Percentiles rank a stretch among this genome's conserved stretches.
These are phyloP conservation scores for Lentinula sp. DNA, from an alignment of 768 basidiomycete genomes.

Conservation along the genomic window DNA sequence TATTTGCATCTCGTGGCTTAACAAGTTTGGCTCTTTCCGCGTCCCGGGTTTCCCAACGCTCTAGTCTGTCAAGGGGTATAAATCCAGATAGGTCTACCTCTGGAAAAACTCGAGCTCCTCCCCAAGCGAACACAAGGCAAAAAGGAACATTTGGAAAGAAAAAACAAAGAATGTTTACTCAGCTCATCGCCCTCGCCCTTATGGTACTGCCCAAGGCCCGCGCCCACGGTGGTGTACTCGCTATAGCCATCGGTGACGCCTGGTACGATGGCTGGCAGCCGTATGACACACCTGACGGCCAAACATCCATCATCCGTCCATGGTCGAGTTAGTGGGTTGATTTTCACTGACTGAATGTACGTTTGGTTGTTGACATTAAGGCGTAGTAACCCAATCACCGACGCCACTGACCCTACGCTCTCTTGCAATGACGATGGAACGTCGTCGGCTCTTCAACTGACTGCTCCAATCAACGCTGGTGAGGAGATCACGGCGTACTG, in stretches of 20 bases:
- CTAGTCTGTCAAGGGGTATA: too few relatives aligned
- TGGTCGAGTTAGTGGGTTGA: constrained; percentile 35
- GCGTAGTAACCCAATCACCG: constrained; percentile 33
- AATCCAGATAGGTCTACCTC: background rate
- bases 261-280: constrained; percentile 36
- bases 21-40: too few relatives aligned
- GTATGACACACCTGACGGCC: constrained; percentile 37
- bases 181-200: constrained; percentile 16
- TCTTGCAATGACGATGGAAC: constrained; percentile 41
- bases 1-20: too few relatives aligned
- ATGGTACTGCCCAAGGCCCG: constrained; percentile 22
- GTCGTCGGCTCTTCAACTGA: constrained; percentile 32
- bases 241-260: constrained; percentile 30
- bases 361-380: background rate
- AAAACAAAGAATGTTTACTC: constrained; percentile 1
- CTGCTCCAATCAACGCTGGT: constrained; percentile 35
- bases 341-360: background rate
- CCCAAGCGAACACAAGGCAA: background rate
- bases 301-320: constrained; percentile 35
- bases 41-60: background rate
- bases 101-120: background rate
- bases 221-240: constrained; percentile 39
- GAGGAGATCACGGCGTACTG: constrained; percentile 36
- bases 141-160: background rate
- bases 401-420: constrained; percentile 29